Base-by-base conservation (phyloP, 331 rosid genomes). In the Pyracantha coccinea region DNA sequence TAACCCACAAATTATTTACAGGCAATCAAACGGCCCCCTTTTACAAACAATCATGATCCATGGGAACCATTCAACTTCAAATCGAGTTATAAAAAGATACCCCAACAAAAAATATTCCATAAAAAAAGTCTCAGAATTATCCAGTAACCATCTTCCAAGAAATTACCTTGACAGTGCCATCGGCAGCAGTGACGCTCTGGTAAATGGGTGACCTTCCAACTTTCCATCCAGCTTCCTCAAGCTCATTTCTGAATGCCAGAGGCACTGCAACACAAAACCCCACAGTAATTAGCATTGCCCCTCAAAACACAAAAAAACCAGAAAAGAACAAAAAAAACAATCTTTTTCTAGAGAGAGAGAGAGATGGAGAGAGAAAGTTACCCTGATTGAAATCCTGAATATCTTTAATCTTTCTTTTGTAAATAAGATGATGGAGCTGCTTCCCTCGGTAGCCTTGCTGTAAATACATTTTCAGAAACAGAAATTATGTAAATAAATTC, bases 161-260 rank as follows among this genome's bases (percentile, higher is more conserved):
- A 28, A 69, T 77, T 70, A 94, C 99, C 97, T 94, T 94, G 44
- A 94, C 68, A 69, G 99, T 94, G 58, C 99, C 99, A 82, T 94
- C 99, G 63, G 95, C 72, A 44, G 99, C 92, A 66, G 94, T 89
- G 58, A 90, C 92, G 41, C 78, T 71, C 19, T 62, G 67, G 72
- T 85, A 87, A 81, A 91, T 80, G 29, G 95, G 96, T 65, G 99
- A 91, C 45, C 99, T 81, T 27, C 99, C 99, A 35, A 94, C 92
- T 67, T 73, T 88, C 99, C 99, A 94, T 72, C 99, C 99, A 70
- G 97, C 93, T 77, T 90, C 93, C 77, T 90, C 87, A 73, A 94
- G 99, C 41, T 63, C 85, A 77, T 85, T 88, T 87, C 99, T 89
- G 82, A 94, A 94, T 64, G 89, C 84, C 81, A 76, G 82, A 80